These are phyloP conservation scores for Trichodelitschia bisporula DNA, from an alignment of 495 filamentous ascomycete genomes.

Conservation along the genomic window DNA sequence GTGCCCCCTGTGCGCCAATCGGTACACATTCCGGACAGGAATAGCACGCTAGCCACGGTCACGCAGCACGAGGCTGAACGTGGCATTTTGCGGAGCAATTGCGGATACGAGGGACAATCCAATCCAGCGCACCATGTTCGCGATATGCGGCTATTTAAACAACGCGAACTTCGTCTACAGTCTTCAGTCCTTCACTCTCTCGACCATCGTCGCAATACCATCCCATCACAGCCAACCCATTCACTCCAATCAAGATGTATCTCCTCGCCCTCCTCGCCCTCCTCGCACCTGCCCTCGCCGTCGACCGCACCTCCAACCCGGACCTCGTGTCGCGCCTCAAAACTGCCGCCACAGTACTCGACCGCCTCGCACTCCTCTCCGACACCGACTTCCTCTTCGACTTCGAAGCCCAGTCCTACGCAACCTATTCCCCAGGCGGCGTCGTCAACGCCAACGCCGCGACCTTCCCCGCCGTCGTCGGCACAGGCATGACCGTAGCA, in stretches of 20 bases:
- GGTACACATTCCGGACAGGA: too few relatives aligned
- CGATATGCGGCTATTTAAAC: too few relatives aligned
- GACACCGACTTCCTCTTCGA: constrained; percentile 21
- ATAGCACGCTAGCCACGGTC: too few relatives aligned
- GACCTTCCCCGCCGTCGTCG: constrained; percentile 14
- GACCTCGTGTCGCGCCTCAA: constrained; percentile 11
- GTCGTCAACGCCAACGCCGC: constrained; percentile 20
- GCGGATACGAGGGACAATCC: too few relatives aligned
- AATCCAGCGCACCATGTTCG: too few relatives aligned
- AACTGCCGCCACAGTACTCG: constrained; percentile 13
- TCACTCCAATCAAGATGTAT: background rate
- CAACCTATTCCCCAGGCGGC: constrained; percentile 14
- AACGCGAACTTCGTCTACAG: too few relatives aligned
- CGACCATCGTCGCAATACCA: too few relatives aligned
- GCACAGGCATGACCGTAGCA: constrained; percentile 16
- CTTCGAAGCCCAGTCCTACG: constrained; percentile 14
- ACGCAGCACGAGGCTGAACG: too few relatives aligned
- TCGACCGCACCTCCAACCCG: constrained; percentile 13
- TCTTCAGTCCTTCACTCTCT: too few relatives aligned
- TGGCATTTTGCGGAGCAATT: too few relatives aligned
- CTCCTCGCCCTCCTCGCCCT: constrained; percentile 4
- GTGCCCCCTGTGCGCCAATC: too few relatives aligned
- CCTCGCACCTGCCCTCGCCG: constrained; percentile 4
- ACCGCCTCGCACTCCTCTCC: constrained; percentile 17
- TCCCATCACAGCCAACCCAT: too few relatives aligned